phyloP scores from a whole-genome alignment of 2,329 filamentous ascomycete genomes.

The Sporothrix inflata region DNA sequence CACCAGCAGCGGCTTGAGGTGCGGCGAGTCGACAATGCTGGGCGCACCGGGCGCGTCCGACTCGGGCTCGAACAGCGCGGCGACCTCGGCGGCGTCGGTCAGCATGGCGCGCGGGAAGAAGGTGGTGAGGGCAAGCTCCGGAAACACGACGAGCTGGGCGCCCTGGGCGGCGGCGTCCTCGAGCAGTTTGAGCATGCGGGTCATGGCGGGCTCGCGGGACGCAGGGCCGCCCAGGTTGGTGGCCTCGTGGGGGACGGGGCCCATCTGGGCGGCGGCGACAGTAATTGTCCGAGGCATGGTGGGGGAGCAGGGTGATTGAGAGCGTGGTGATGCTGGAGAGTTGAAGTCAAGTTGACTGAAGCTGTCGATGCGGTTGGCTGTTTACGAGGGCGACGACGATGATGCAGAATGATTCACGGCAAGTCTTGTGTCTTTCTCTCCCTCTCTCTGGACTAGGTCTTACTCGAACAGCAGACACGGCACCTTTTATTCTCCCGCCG shows the following conservation, averaged over 20 bases:
- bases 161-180: conserved; percentile 48
- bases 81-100: conserved; percentile 47
- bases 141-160: conserved; percentile 56
- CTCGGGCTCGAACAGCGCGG: conserved; percentile 55
- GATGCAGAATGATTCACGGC: neutral
- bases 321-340: neutral
- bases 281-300: conserved; percentile 32
- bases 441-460: neutral
- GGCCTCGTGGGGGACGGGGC: conserved; percentile 45
- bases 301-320: neutral
- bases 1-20: conserved; percentile 54
- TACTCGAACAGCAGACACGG: neutral
- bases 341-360: neutral
- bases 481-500: neutral
- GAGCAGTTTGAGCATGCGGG: conserved; percentile 54
- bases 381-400: neutral
- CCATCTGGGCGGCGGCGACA: conserved; percentile 60
- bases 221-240: conserved; percentile 39
- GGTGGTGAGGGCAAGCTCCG: conserved; percentile 58
- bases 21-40: conserved; percentile 45
- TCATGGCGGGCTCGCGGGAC: conserved; percentile 48
- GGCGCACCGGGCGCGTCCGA: conserved; percentile 41
- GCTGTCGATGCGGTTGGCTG: neutral
- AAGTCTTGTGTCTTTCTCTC: neutral
- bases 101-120: conserved; percentile 60